These are phyloP conservation scores for Mrakia gelida DNA, from an alignment of 768 basidiomycete species.

Conservation along the genomic window DNA sequence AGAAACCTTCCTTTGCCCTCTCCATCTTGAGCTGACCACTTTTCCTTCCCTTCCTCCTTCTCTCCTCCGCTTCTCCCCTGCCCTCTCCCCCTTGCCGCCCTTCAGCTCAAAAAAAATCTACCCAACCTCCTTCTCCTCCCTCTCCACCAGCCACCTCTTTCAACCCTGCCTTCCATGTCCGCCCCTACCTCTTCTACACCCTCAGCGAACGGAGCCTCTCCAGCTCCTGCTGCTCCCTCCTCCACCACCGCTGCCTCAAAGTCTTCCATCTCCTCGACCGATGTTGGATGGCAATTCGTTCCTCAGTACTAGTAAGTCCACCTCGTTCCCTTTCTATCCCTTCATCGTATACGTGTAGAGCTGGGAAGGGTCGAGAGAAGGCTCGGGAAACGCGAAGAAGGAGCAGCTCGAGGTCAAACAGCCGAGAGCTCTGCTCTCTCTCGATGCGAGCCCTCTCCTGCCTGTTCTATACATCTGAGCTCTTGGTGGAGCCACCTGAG, in stretches of 20 bases:
- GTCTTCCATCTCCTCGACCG: constrained; percentile 26
- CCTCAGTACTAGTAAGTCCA: constrained; percentile 78
- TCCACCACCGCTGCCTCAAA: background rate
- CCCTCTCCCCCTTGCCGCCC: constrained; percentile 10
- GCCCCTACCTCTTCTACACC: constrained; percentile 12
- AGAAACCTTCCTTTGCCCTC: background rate
- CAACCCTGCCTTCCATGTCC: background rate
- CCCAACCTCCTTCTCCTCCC: background rate
- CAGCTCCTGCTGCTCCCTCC: constrained; percentile 7
- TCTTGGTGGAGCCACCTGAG: no score
- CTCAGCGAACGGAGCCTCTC: constrained; percentile 1
- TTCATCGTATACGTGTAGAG: background rate
- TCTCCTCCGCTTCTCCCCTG: background rate
- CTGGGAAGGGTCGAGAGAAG: background rate
- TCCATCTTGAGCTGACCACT: background rate
- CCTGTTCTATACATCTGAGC: no score
- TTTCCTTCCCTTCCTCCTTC: constrained; percentile 34
- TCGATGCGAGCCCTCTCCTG: background rate
- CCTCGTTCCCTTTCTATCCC: background rate
- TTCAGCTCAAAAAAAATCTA: constrained; percentile 1
- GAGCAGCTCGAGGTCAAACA: no score
- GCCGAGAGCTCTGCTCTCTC: no score
- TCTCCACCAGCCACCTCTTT: background rate
- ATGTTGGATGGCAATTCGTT: constrained; percentile 97
- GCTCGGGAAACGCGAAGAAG: no score